Conservation (phyloP, 495 filamentous ascomycete species). For the Annulohypoxylon maeteangense region DNA sequence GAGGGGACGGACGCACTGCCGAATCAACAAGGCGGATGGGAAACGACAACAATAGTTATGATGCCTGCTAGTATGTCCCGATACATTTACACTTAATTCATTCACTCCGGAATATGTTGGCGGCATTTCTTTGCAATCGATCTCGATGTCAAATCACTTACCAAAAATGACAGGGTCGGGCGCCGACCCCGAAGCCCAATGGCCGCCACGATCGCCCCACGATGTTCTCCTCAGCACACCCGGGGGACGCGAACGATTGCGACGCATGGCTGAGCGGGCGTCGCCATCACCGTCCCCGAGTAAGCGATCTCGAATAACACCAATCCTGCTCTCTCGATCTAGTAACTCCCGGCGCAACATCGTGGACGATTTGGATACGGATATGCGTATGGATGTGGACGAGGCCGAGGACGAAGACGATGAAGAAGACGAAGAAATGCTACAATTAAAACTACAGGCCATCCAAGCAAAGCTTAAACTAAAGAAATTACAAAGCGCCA, state of each 20-base stretch:
- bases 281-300: constrained; percentile 73
- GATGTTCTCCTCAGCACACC: constrained; percentile 86
- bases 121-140: background rate
- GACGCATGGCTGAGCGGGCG: constrained; percentile 69
- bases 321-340: constrained; percentile 22
- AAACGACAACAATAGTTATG: constrained; percentile 8
- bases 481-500: constrained; percentile 80
- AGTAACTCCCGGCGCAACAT: constrained; percentile 28
- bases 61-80: constrained; percentile 27
- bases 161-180: constrained; percentile 33
- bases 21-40: constrained; percentile 24
- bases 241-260: constrained; percentile 75
- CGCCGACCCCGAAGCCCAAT: constrained; percentile 64
- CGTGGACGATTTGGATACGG: constrained; percentile 49
- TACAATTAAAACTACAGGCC: constrained; percentile 82
- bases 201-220: constrained; percentile 89
- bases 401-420: constrained; percentile 72
- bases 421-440: constrained; percentile 90
- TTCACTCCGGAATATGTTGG: background rate
- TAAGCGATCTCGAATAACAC: constrained; percentile 35
- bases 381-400: constrained; percentile 55
- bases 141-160: constrained; percentile 18
- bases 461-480: constrained; percentile 90
- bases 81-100: background rate
- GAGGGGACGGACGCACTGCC: constrained; percentile 22